Evolutionary conservation across 148 eudicot species (phyloP).

Genomic region (Fallopia convolvulus): DNA sequence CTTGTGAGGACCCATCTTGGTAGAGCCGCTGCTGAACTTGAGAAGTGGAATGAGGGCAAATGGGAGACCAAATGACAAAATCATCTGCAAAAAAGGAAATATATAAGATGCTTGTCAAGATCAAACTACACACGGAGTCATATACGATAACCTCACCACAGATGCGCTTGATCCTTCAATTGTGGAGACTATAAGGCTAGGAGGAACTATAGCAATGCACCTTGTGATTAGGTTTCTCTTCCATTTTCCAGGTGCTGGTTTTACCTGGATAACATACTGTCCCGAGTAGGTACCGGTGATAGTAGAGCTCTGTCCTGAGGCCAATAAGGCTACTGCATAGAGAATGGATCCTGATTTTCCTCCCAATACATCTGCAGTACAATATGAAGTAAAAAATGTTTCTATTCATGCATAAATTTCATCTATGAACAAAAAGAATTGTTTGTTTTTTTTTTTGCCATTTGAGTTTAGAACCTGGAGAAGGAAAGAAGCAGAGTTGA

Average conservation of each 20-base stretch:
- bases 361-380: conserved; percentile 54
- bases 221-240: too few species aligned
- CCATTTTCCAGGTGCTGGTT: neutral
- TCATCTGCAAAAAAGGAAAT: conserved; percentile 46
- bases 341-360: conserved; percentile 49
- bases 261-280: conserved; percentile 84
- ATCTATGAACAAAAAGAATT: neutral
- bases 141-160: neutral
- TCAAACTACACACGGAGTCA: neutral
- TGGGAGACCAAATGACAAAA: conserved; percentile 86
- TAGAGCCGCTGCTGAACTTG: conserved; percentile 65
- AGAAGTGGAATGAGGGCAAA: conserved; percentile 90
- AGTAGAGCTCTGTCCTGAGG: conserved; percentile 89
- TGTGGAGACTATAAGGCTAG: conserved; percentile 60
- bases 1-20: conserved; percentile 92
- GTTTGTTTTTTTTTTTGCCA: neutral
- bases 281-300: conserved; percentile 96
- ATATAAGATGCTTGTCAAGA: neutral
- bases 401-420: neutral
- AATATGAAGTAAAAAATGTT: neutral
- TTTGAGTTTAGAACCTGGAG: conserved; percentile 18
- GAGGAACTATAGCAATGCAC: conserved; percentile 69
- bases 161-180: conserved; percentile 4
- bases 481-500: conserved; percentile 27
- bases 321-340: conserved; percentile 70